These are phyloP conservation scores for Alternaria conjuncta DNA, from an alignment of 2,329 filamentous ascomycete genomes.

Conservation along the genomic window DNA sequence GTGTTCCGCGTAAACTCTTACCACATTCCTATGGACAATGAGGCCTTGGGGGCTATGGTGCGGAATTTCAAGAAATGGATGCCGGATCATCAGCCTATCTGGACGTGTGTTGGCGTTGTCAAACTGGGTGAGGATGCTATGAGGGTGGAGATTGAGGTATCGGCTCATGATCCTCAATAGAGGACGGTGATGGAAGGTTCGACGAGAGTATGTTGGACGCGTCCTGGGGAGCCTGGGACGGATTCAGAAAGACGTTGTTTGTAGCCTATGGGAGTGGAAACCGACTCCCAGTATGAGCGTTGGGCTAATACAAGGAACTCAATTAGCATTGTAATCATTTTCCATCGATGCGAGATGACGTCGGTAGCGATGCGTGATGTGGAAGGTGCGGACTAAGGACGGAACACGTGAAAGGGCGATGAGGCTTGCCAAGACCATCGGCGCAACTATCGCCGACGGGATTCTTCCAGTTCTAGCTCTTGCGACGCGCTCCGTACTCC, in stretches of 20 bases:
- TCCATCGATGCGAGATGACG: neutral
- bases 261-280: neutral
- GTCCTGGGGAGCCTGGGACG: neutral
- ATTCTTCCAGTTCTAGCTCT: slow-evolving; percentile 29
- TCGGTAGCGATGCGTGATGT: neutral
- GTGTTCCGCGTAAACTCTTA: slow-evolving; percentile 51
- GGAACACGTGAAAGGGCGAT: neutral
- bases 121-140: slow-evolving; percentile 51
- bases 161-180: slow-evolving; percentile 14
- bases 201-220: neutral
- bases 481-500: slow-evolving; percentile 22
- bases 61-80: slow-evolving; percentile 34
- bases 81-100: slow-evolving; percentile 31
- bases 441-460: slow-evolving; percentile 18
- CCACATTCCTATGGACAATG: slow-evolving; percentile 25
- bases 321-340: neutral
- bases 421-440: slow-evolving; percentile 23
- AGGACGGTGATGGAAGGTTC: neutral
- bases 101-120: slow-evolving; percentile 29
- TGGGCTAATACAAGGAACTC: neutral
- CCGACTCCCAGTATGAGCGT: neutral
- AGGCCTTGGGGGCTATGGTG: slow-evolving; percentile 24
- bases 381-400: neutral
- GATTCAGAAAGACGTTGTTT: too few relatives aligned
- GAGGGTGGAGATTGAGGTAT: slow-evolving; percentile 32